A percentile compares a stretch with the other conserved stretches of the same genome.
Conservation (phyloP, 371 early-diverging fungal genomes). For the Apophysomyces variabilis region DNA sequence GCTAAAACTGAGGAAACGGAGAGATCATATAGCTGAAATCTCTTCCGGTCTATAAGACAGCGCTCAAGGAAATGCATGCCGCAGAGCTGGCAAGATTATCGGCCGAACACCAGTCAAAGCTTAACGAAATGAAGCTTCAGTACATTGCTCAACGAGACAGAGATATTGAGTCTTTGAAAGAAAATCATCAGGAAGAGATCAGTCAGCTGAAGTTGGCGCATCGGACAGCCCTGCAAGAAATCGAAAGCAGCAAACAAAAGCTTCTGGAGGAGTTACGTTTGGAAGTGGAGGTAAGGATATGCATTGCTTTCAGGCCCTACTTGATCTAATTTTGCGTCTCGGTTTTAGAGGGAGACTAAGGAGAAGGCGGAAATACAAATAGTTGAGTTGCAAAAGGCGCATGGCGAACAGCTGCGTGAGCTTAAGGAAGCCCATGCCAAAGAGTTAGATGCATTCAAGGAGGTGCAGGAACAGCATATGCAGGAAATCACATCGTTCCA, state of each 20-base stretch:
- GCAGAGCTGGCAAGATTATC: slow-evolving; percentile 21
- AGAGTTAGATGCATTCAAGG: neutral
- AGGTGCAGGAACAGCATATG: slow-evolving; percentile 1
- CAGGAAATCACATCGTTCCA: neutral
- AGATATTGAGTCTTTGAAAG: slow-evolving; percentile 20
- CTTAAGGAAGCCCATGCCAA: slow-evolving; percentile 5
- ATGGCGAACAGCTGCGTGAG: slow-evolving; percentile 13
- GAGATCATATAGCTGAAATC: too few species aligned
- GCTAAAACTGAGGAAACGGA: neutral
- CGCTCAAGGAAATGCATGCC: slow-evolving; percentile 32
- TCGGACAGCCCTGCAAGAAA: neutral
- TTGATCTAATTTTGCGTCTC: neutral
- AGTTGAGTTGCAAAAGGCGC: neutral
- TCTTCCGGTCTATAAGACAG: slow-evolving; percentile 2
- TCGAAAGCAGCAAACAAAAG: neutral
- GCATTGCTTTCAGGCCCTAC: neutral
- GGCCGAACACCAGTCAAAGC: slow-evolving; percentile 23
- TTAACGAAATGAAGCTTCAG: slow-evolving; percentile 25
- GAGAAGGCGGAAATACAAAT: neutral
- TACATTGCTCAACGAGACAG: slow-evolving; percentile 18
- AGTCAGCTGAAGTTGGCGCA: slow-evolving; percentile 25
- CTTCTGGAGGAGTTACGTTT: slow-evolving; percentile 10
- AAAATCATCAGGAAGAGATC: slow-evolving; percentile 3
- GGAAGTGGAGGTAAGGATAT: neutral
- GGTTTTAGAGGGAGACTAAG: neutral